phyloP scores from a whole-genome alignment of 352 stramenopile species.

The Halophytophthora batemanensis region DNA sequence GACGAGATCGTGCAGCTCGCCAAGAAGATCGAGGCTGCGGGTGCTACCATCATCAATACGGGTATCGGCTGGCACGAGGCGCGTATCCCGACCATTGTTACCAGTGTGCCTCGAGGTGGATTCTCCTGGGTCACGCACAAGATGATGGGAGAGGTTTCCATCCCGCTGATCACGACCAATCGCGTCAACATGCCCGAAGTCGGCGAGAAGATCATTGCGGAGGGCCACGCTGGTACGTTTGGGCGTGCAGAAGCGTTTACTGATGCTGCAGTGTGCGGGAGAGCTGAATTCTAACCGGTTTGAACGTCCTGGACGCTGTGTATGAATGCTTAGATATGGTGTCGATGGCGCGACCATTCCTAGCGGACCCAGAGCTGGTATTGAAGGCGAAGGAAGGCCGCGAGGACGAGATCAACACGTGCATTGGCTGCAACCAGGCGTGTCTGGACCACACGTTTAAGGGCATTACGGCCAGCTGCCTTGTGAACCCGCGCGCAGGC shows the following conservation, averaged over 20 bases:
- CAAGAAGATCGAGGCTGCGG: constrained; percentile 89
- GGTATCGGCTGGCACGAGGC: constrained; percentile 98
- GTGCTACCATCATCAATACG: constrained; percentile 97
- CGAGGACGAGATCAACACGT: constrained; percentile 97
- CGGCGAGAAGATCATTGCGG: constrained; percentile 86
- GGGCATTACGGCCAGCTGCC: constrained; percentile 91
- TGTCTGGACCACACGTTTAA: constrained; percentile 98
- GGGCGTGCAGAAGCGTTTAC: background rate
- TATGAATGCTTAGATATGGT: constrained; percentile 49
- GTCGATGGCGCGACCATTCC: constrained; percentile 90
- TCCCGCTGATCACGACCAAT: constrained; percentile 96
- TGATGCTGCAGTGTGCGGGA: background rate
- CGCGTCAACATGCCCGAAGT: constrained; percentile 95
- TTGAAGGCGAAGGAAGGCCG: constrained; percentile 88
- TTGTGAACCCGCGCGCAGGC: constrained; percentile 95
- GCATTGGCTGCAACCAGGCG: constrained; percentile 95
- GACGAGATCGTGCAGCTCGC: constrained; percentile 91
- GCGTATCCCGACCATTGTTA: constrained; percentile 96
- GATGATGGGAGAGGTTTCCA: constrained; percentile 80
- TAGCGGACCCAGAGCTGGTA: constrained; percentile 95
- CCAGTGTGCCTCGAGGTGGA: constrained; percentile 91
- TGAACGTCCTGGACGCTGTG: background rate
- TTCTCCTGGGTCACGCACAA: constrained; percentile 95
- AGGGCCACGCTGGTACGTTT: constrained; percentile 57
- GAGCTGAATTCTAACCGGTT: background rate